A percentile compares a stretch with the other conserved stretches of the same genome.
Evolutionary conservation across 768 basidiomycete species (phyloP).

Genomic region (Kwoniella heveanensis): DNA sequence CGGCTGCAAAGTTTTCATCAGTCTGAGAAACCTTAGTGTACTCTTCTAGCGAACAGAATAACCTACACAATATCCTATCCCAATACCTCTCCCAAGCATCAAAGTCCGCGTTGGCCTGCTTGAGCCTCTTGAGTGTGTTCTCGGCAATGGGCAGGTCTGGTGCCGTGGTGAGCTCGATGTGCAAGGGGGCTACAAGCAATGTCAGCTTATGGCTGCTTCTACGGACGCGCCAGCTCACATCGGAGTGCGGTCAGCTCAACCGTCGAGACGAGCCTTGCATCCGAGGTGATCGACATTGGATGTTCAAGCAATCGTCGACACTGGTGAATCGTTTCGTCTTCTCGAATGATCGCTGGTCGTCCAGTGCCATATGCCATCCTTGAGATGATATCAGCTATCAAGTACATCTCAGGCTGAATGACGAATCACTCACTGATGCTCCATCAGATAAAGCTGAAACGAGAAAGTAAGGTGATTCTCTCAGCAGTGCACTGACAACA

Average conservation of each 20-base stretch:
- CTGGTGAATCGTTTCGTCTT: conserved; percentile 85
- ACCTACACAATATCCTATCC: conserved; percentile 49
- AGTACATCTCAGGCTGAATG: not conserved
- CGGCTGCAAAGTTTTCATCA: conserved; percentile 68
- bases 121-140: conserved; percentile 70
- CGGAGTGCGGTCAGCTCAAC: conserved; percentile 89
- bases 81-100: conserved; percentile 67
- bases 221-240: conserved; percentile 31
- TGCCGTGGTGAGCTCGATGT: conserved; percentile 73
- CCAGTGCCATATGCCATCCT: conserved; percentile 95
- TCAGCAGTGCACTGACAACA: no score
- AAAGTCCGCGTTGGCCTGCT: conserved; percentile 75
- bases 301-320: conserved; percentile 79
- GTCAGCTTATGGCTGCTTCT: conserved; percentile 21
- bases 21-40: conserved; percentile 64
- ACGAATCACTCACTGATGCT: conserved; percentile 79
- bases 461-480: conserved; percentile 2
- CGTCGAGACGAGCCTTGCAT: conserved; percentile 91
- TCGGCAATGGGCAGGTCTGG: conserved; percentile 74
- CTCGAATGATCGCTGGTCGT: conserved; percentile 85
- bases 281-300: conserved; percentile 85
- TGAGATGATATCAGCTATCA: conserved; percentile 27
- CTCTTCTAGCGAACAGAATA: conserved; percentile 1
- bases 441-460: conserved; percentile 74
- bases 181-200: conserved; percentile 65